Base-by-base conservation (phyloP, 2,329 filamentous ascomycete genomes). In the Phaeomoniella chlamydospora region DNA sequence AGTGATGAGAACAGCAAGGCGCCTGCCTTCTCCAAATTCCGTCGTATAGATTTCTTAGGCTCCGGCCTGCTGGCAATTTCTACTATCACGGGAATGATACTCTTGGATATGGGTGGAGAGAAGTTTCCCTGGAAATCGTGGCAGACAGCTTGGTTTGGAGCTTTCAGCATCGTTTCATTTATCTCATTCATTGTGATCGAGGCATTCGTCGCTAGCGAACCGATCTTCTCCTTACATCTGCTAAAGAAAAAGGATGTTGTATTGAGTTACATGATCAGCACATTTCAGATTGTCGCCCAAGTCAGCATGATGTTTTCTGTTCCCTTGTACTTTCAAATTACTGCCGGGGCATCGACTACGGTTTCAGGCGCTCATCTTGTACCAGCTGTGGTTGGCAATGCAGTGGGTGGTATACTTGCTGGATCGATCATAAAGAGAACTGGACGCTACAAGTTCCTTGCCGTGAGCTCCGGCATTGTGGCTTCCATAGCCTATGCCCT, bases 251-350 rank as follows among this genome's bases (percentile, higher is more conserved):
- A 63, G 31, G 68, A 72, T 35, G 65, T 74, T 0, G 54, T 74
- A 3, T 58, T 66, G 1, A 65, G 68, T 0, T 73, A 72, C 39
- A 39, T 68, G 0, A 67, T 76, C 26, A 59, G 64, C 15, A 56
- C 59, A 2, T 54, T 70, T 0, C 75, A 80, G 41, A 55, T 61
- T 1, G 62, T 65, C 1, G 70, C 74, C 0, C 79, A 83, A 45
- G 52, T 74, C 5, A 68, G 64, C 55, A 61, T 76, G 49, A 75
- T 81, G 70, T 77, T 74, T 37, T 67, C 68, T 0, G 67, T 82
- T 0, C 79, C 79, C 0, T 53, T 83, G 0, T 83, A 83, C 54
- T 84, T 83, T 43, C 73, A 80, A 39, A 68, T 78, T 1, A 77
- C 76, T 0, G 57, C 67, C 4, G 57, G 62, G 1, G 67, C 65